A percentile compares a stretch with the other conserved stretches of the same genome.
These are phyloP conservation scores for Penicillium palitans DNA, from an alignment of 2,329 filamentous ascomycete genomes.

Conservation along the genomic window DNA sequence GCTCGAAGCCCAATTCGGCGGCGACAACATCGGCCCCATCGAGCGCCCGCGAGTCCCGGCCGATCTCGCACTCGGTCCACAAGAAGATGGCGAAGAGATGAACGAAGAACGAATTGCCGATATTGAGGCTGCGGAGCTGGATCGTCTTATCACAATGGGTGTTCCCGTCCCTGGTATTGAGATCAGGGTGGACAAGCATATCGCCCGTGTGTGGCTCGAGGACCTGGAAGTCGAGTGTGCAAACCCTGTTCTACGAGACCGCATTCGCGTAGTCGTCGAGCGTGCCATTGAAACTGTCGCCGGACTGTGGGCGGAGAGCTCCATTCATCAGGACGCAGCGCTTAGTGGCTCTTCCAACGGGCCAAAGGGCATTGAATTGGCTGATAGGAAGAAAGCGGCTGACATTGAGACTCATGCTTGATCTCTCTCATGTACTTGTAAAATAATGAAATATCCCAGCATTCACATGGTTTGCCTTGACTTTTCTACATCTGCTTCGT, in stretches of 20 bases:
- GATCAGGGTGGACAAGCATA: conserved; percentile 83
- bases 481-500: neutral
- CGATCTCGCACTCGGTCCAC: conserved; percentile 20
- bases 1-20: conserved; percentile 94
- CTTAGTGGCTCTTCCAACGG: conserved; percentile 27
- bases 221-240: conserved; percentile 84
- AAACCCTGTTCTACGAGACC: conserved; percentile 75
- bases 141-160: conserved; percentile 75
- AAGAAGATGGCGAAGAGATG: conserved; percentile 32
- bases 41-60: conserved; percentile 56
- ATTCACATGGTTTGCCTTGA: neutral
- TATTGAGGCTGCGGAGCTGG: conserved; percentile 67
- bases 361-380: conserved; percentile 17
- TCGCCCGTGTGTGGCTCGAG: conserved; percentile 89
- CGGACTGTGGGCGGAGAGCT: conserved; percentile 56
- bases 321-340: conserved; percentile 23
- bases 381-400: conserved; percentile 22
- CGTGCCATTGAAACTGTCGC: conserved; percentile 84
- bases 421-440: conserved; percentile 12
- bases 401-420: conserved; percentile 29
- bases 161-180: conserved; percentile 88
- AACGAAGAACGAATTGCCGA: conserved; percentile 53
- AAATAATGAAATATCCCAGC: conserved; percentile 2
- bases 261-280: conserved; percentile 87
- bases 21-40: conserved; percentile 73